Conservation (phyloP, 1,284 basidiomycete genomes). For the Bondarzewia mesenterica region DNA sequence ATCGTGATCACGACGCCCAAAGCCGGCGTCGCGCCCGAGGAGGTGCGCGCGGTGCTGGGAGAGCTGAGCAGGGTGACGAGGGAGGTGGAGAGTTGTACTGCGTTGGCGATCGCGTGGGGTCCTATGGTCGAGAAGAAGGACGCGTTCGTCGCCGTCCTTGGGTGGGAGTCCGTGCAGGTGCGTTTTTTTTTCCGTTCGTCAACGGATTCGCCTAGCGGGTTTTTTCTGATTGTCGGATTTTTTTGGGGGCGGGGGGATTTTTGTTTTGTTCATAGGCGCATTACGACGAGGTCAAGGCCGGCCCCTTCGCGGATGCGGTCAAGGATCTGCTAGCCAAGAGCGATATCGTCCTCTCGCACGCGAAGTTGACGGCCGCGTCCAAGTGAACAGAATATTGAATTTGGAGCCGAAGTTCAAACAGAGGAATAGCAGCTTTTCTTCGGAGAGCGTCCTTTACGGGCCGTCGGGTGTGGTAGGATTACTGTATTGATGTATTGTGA, state of each 20-base stretch:
- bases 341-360: neutral
- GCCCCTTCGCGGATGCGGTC: neutral
- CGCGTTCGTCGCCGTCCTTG: neutral
- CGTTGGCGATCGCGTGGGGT: neutral
- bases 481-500: no score
- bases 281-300: neutral
- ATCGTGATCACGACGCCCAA: conserved; percentile 1
- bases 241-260: neutral
- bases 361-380: neutral
- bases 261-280: neutral
- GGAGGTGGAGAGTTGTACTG: neutral
- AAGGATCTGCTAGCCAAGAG: neutral
- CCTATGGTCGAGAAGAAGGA: conserved; percentile 2
- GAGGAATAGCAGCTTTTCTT: no score
- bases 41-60: neutral
- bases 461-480: no score
- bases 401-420: neutral
- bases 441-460: no score
- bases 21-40: neutral
- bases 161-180: conserved; percentile 2
- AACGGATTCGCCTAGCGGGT: no score
- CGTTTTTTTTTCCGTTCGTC: neutral
- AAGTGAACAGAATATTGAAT: neutral
- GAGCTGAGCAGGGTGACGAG: neutral
- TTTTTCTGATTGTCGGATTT: neutral